A percentile compares a stretch with the other conserved stretches of the same genome.
Evolutionary conservation across 106 monocot genomes (phyloP).

Genomic region (Dioscorea alata): DNA sequence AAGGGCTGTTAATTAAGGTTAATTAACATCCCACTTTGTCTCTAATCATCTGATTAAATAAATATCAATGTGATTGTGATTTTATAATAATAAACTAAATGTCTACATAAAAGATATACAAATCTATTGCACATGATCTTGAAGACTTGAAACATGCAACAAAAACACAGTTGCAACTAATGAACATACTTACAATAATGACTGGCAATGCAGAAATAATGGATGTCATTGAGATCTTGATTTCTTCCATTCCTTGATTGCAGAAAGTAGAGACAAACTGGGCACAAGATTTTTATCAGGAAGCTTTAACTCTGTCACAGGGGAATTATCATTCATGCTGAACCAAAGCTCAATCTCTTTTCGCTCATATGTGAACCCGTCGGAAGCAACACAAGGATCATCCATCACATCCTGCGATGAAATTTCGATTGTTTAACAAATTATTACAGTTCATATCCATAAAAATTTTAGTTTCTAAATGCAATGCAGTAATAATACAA

Average conservation of each 20-base stretch:
- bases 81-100: background rate
- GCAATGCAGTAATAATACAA: background rate
- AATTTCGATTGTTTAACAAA: background rate
- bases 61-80: too few species aligned
- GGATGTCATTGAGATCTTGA: constrained; percentile 13
- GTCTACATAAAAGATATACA: background rate
- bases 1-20: too few species aligned
- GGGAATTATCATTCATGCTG: constrained; percentile 59
- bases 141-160: too few species aligned
- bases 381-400: constrained; percentile 78
- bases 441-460: background rate
- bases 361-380: constrained; percentile 76
- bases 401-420: constrained; percentile 57
- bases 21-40: too few species aligned
- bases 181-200: too few species aligned
- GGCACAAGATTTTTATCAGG: constrained; percentile 47
- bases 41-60: too few species aligned
- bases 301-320: constrained; percentile 55
- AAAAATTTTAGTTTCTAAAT: background rate
- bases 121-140: too few species aligned
- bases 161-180: too few species aligned
- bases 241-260: constrained; percentile 60
- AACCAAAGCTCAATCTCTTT: constrained; percentile 71
- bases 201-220: background rate
- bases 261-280: constrained; percentile 68